Evolutionary conservation across 1,284 basidiomycete genomes (phyloP).

Genomic region (Ustilago curta): DNA sequence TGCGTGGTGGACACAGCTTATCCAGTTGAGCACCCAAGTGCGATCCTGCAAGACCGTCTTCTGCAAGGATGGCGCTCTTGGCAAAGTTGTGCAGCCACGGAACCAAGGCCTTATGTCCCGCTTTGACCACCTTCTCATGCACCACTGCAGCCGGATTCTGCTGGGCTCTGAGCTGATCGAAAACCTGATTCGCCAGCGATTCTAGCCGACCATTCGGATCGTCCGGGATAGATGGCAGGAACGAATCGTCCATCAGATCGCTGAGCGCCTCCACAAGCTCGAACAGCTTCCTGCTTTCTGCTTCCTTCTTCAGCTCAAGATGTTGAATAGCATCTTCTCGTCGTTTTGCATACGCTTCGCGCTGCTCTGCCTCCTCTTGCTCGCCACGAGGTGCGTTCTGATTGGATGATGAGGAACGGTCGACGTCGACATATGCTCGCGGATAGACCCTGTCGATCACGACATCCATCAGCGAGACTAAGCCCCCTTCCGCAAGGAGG

Average conservation of each 20-base stretch:
- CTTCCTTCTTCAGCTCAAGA: slow-evolving; percentile 30
- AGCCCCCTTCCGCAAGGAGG: slow-evolving; percentile 84
- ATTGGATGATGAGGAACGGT: slow-evolving; percentile 19
- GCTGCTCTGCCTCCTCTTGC: slow-evolving; percentile 74
- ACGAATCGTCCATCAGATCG: slow-evolving; percentile 24
- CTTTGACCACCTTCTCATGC: slow-evolving; percentile 23
- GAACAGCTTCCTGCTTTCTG: slow-evolving; percentile 30
- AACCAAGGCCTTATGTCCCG: slow-evolving; percentile 10
- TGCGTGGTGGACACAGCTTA: slow-evolving; percentile 79
- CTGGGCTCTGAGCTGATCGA: slow-evolving; percentile 20
- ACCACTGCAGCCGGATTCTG: slow-evolving; percentile 26
- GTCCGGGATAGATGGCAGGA: slow-evolving; percentile 33
- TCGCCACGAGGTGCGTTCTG: slow-evolving; percentile 72
- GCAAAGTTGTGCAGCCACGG: slow-evolving; percentile 29
- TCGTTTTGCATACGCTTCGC: slow-evolving; percentile 76
- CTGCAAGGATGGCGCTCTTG: slow-evolving; percentile 12
- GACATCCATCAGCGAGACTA: slow-evolving; percentile 81
- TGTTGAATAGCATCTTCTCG: slow-evolving; percentile 25
- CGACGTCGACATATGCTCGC: slow-evolving; percentile 69
- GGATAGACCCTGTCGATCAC: slow-evolving; percentile 76
- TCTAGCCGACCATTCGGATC: slow-evolving; percentile 27
- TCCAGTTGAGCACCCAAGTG: slow-evolving; percentile 66
- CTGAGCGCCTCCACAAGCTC: slow-evolving; percentile 38
- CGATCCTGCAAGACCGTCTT: slow-evolving; percentile 11
- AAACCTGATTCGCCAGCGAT: slow-evolving; percentile 15